Conservation (phyloP, 805 yeast genomes). For the Ogataea corticis region DNA sequence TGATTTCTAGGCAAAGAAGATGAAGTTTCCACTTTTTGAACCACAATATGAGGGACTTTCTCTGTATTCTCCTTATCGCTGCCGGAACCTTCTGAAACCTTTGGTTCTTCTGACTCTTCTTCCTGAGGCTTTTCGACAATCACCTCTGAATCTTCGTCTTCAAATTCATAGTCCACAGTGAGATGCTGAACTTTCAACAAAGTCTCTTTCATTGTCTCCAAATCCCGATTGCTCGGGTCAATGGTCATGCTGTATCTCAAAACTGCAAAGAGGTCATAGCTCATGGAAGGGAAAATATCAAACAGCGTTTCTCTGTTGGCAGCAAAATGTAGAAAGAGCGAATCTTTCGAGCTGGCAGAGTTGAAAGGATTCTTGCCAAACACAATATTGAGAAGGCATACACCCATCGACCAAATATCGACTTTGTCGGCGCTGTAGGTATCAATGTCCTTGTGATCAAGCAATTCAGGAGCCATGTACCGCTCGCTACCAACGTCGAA, state of each 20-base stretch:
- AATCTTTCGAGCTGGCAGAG: constrained; percentile 74
- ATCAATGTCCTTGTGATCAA: constrained; percentile 55
- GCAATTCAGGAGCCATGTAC: constrained; percentile 93
- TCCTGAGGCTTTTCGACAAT: constrained; percentile 21
- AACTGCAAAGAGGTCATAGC: constrained; percentile 83
- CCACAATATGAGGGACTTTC: constrained; percentile 7
- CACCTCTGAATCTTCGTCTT: constrained; percentile 27
- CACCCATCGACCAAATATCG: constrained; percentile 89
- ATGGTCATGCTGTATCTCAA: constrained; percentile 75
- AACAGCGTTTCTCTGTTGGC: constrained; percentile 85
- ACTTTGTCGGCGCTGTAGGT: constrained; percentile 77
- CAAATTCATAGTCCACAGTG: constrained; percentile 79
- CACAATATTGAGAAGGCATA: constrained; percentile 78
- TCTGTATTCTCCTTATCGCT: constrained; percentile 31
- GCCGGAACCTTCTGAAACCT: constrained; percentile 12
- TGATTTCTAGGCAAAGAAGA: constrained; percentile 13
- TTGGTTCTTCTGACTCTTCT: constrained; percentile 21
- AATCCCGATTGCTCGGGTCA: constrained; percentile 83
- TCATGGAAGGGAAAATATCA: constrained; percentile 88
- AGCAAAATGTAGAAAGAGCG: constrained; percentile 81
- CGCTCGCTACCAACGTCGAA: constrained; percentile 89
- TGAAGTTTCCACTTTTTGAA: not conserved
- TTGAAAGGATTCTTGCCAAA: constrained; percentile 87
- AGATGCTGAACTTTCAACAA: constrained; percentile 60
- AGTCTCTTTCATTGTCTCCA: constrained; percentile 60